Evolutionary conservation across 202 grass and related monocot species (phyloP).

Genomic region (Carex sylvatica): DNA sequence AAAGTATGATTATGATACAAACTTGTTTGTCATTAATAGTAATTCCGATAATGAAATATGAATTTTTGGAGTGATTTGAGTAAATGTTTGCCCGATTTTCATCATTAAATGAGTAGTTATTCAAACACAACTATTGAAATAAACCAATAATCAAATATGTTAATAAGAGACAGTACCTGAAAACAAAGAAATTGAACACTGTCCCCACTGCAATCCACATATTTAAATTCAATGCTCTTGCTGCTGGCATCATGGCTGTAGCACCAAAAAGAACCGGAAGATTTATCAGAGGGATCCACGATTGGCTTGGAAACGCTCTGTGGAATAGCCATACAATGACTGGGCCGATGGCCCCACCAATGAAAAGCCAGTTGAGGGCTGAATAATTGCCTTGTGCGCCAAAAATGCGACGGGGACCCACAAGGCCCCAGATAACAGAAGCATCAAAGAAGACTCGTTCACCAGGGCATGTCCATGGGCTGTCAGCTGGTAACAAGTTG

Average conservation of each 20-base stretch:
- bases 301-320: slow-evolving; percentile 48
- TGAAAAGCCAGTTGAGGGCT: slow-evolving; percentile 74
- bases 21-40: not conserved
- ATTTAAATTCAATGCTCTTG: slow-evolving; percentile 66
- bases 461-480: slow-evolving; percentile 75
- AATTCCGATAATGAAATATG: not conserved
- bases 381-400: slow-evolving; percentile 53
- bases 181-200: slow-evolving; percentile 88
- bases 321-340: slow-evolving; percentile 59
- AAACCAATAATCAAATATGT: not conserved
- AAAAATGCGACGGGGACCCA: slow-evolving; percentile 60
- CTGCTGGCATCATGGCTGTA: slow-evolving; percentile 63
- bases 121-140: not conserved
- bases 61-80: not conserved
- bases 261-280: slow-evolving; percentile 78
- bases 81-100: not conserved
- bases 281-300: slow-evolving; percentile 78
- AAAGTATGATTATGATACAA: not conserved
- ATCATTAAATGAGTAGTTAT: not conserved
- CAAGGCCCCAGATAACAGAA: slow-evolving; percentile 87
- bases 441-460: slow-evolving; percentile 82
- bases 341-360: slow-evolving; percentile 48
- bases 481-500: slow-evolving; percentile 47
- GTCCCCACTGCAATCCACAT: slow-evolving; percentile 57
- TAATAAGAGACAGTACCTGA: slow-evolving; percentile 10